Evolutionary conservation across 331 rosid species (phyloP).

Genomic region (Acacia pycnantha): DNA sequence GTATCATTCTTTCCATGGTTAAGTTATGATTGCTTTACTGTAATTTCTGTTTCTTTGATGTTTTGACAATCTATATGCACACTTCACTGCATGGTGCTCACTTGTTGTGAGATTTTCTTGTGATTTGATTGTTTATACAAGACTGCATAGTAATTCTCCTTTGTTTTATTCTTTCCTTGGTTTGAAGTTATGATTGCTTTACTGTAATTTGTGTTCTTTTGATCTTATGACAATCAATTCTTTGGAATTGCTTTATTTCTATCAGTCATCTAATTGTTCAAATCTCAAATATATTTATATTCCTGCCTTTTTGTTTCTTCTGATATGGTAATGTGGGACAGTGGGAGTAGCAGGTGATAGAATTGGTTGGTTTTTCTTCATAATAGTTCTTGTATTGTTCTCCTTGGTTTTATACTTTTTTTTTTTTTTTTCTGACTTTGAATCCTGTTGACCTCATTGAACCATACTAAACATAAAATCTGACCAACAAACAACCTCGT

Average conservation of each 20-base stretch:
- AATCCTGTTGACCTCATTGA: background rate
- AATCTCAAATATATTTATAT: background rate
- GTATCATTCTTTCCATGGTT: background rate
- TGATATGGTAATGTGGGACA: background rate
- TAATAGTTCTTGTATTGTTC: background rate
- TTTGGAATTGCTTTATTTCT: constrained; percentile 8
- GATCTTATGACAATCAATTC: background rate
- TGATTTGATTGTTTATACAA: too few species aligned
- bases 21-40: constrained; percentile 15
- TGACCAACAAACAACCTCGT: background rate
- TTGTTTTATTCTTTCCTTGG: background rate
- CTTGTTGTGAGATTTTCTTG: too few species aligned
- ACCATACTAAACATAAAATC: constrained; percentile 12
- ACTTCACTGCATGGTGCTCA: too few species aligned
- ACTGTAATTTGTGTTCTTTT: background rate
- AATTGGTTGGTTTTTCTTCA: background rate
- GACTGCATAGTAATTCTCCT: too few species aligned
- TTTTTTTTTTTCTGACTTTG: background rate
- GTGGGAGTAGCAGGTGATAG: background rate
- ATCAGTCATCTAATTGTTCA: background rate
- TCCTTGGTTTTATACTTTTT: background rate
- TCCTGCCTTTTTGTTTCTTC: background rate
- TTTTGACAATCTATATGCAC: background rate
- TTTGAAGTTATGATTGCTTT: constrained; percentile 20
- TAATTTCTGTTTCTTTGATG: background rate